Conservation (phyloP, 805 yeast species). For the Starmerella gropengiesseri region DNA sequence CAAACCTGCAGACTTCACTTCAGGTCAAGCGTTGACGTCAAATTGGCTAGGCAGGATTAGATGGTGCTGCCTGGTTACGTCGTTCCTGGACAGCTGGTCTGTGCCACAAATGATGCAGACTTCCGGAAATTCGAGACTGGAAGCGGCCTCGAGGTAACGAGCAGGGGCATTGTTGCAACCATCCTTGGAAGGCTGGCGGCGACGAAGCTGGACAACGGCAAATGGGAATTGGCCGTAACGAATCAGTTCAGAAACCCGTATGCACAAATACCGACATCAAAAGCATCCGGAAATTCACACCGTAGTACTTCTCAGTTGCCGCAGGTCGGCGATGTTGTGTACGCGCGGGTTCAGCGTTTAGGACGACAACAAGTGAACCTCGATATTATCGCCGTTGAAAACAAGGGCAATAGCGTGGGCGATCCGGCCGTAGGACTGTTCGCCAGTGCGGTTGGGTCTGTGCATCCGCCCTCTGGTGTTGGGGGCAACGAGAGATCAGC, state of each 20-base stretch:
- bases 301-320: constrained; percentile 39
- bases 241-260: constrained; percentile 24
- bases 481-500: constrained; percentile 33
- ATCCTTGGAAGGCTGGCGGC: constrained; percentile 46
- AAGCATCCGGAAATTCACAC: constrained; percentile 15
- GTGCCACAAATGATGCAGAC: constrained; percentile 38
- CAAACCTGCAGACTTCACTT: neutral
- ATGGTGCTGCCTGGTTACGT: constrained; percentile 38
- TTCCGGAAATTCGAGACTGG: constrained; percentile 45
- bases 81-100: constrained; percentile 74
- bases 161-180: constrained; percentile 43
- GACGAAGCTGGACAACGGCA: constrained; percentile 23
- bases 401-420: constrained; percentile 41
- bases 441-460: constrained; percentile 29
- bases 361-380: constrained; percentile 60
- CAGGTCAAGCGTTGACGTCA: too few species aligned
- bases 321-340: constrained; percentile 70
- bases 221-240: constrained; percentile 22
- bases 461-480: constrained; percentile 23
- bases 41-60: too few species aligned
- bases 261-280: constrained; percentile 14
- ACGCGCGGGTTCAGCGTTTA: constrained; percentile 61
- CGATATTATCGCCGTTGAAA: constrained; percentile 64
- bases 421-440: constrained; percentile 61
- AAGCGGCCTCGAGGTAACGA: constrained; percentile 47